Evolutionary conservation across 805 yeast genomes (phyloP), one percentile per base, ranked within the genome.

Genomic region (Myxozyma neglecta): DNA sequence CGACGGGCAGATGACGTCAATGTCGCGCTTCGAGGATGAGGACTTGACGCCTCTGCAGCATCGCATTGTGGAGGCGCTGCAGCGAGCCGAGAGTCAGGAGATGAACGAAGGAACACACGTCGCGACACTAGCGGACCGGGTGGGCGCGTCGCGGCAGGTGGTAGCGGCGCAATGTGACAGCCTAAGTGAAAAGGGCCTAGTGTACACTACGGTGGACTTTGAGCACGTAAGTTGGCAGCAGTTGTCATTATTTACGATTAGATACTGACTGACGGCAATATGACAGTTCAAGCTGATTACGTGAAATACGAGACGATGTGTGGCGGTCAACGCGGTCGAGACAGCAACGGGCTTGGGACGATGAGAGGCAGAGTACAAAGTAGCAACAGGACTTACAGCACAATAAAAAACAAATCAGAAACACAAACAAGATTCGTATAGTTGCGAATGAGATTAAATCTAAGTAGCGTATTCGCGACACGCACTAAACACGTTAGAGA

Each of bases 181-280:
- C 24, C 46, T 67, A 34, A 34, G 48, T 20, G 65, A 59, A 24
- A 16, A 40, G 49, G 69, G 69, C 10, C 39, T 56, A 3, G 53
- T 56, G 35, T 67, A 59, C 49, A 56, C 65, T 3, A 65, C 69
- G 8, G 50, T 65, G n/a, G 67, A 65, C 36, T 59, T 53, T 20
- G 61, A 63, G 10, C 69, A 66, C 32, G 66, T 64, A 51, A 35
- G 64, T 40, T n/a, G n/a, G n/a, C n/a, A n/a, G n/a, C n/a, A n/a
- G 10, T 18, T 32, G 37, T 24, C 16, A 9, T 6, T 36, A 53
- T 61, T 36, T 36, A 51, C 45, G 35, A 18, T 59, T 53, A 53
- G 36, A 9, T 37, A 35, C 39, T 36, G 4, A 43, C 20, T 11
- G 16, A 14, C 18, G 44, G 18, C 44, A 8, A 2, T 34, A 16